Percentiles rank a stretch among this genome's conserved stretches.
Evolutionary conservation across 2,329 filamentous ascomycete genomes (phyloP).

Genomic region (Pestalotiopsis sp.): DNA sequence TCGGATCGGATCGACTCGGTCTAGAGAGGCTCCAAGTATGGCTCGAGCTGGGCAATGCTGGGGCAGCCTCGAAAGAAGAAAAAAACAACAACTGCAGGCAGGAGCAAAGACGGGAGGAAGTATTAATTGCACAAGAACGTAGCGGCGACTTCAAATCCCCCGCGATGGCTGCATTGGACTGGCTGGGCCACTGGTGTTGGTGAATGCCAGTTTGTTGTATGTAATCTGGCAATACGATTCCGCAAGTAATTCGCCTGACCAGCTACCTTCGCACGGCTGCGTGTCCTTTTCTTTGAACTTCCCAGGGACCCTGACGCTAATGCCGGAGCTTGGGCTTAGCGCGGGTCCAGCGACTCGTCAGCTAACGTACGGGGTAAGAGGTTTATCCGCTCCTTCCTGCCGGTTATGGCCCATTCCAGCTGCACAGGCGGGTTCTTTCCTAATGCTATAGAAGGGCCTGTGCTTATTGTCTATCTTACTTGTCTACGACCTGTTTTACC

Average conservation of each 20-base stretch:
- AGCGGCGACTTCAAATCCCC: constrained; percentile 7
- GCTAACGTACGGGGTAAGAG: neutral
- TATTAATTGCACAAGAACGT: neutral
- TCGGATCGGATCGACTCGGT: neutral
- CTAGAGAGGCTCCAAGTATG: neutral
- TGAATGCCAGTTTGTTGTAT: neutral
- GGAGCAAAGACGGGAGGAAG: constrained; percentile 2
- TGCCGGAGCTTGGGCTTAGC: constrained; percentile 11
- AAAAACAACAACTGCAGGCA: neutral
- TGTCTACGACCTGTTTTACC: neutral
- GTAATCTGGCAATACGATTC: neutral
- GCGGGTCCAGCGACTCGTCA: constrained; percentile 1
- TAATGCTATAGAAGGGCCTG: neutral
- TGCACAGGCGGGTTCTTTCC: neutral
- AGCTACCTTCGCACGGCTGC: constrained; percentile 5
- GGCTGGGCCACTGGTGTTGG: neutral
- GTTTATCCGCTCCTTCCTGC: constrained; percentile 1
- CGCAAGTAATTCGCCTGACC: neutral
- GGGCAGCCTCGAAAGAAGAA: neutral
- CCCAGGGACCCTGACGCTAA: constrained; percentile 11
- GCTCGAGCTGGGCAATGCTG: constrained; percentile 6
- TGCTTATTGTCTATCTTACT: neutral
- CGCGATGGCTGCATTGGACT: constrained; percentile 12
- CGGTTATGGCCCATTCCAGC: neutral
- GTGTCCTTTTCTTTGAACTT: constrained; percentile 3